Percentiles rank a stretch among this genome's conserved stretches.
These are phyloP conservation scores for Chlorencoelia australis DNA, from an alignment of 2,329 filamentous ascomycete genomes.

Conservation along the genomic window DNA sequence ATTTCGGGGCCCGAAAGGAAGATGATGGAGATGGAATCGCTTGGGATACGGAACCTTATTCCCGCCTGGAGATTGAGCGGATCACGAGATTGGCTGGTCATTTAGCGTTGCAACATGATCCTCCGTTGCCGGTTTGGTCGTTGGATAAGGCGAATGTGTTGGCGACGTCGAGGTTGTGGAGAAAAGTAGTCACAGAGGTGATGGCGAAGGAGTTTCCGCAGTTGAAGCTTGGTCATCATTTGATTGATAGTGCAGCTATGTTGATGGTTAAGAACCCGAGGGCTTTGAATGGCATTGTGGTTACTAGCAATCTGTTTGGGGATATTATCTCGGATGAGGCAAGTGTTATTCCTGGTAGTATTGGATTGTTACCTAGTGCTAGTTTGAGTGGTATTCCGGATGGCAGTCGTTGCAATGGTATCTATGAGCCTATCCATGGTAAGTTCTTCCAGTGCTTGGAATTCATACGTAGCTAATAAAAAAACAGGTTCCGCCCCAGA, in stretches of 20 bases:
- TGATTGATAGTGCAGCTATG: conserved; percentile 97
- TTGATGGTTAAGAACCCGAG: conserved; percentile 91
- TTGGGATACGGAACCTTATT: conserved; percentile 81
- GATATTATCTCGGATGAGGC: conserved; percentile 96
- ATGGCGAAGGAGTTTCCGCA: conserved; percentile 86
- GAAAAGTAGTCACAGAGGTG: conserved; percentile 74
- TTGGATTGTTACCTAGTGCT: conserved; percentile 81
- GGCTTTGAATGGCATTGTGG: conserved; percentile 77
- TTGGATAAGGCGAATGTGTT: conserved; percentile 96
- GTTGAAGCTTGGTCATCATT: conserved; percentile 73
- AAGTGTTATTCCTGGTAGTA: conserved; percentile 82
- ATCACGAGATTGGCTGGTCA: conserved; percentile 73
- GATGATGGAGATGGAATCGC: conserved; percentile 65
- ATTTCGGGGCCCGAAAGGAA: conserved; percentile 86
- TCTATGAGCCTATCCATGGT: conserved; percentile 98
- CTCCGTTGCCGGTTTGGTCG: conserved; percentile 70
- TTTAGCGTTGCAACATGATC: conserved; percentile 67
- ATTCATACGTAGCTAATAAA: neutral
- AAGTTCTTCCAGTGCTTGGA: conserved; percentile 19
- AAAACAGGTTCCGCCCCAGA: conserved; percentile 72
- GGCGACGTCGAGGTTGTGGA: conserved; percentile 81
- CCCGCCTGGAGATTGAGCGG: conserved; percentile 74
- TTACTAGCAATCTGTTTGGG: conserved; percentile 90
- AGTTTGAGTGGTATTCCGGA: conserved; percentile 80
- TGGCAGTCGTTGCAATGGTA: conserved; percentile 76